Percentiles rank a stretch among this genome's conserved stretches.
Evolutionary conservation across 768 basidiomycete genomes (phyloP).

Genomic region (Coprinopsis strossmayeri): DNA sequence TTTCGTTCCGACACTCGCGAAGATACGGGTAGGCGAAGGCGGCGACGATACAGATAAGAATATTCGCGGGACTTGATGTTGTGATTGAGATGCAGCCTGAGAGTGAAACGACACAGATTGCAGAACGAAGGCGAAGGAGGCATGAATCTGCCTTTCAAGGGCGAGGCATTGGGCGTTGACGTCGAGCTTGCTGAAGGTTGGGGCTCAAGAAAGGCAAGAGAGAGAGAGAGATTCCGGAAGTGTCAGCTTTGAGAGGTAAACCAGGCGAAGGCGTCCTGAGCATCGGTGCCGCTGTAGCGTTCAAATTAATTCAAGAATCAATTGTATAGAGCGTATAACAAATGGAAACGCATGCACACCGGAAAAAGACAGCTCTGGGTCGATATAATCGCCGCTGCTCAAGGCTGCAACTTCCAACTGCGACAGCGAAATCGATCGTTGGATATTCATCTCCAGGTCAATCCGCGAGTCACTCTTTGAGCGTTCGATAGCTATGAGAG

Average conservation of each 20-base stretch:
- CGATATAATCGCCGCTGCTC: no score
- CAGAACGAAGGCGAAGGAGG: neutral
- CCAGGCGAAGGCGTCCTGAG: constrained; percentile 37
- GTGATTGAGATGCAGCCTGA: no score
- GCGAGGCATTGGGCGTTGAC: neutral
- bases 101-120: no score
- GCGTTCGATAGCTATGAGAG: constrained; percentile 31
- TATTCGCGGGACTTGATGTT: no score
- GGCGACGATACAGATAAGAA: no score
- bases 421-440: constrained; percentile 33
- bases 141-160: neutral
- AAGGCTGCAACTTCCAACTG: constrained; percentile 25
- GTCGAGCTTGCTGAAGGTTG: constrained; percentile 6
- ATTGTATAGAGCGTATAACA: no score
- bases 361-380: no score
- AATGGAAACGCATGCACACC: no score
- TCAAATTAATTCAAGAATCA: neutral
- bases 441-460: constrained; percentile 22
- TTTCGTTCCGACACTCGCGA: no score
- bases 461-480: constrained; percentile 11
- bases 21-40: no score
- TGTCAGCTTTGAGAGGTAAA: constrained; percentile 57
- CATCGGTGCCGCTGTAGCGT: constrained; percentile 16
- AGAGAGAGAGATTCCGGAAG: constrained; percentile 42
- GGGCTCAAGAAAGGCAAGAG: constrained; percentile 13